These are phyloP conservation scores for Coniophora puteana DNA, from an alignment of 1,284 basidiomycete species.

Conservation along the genomic window DNA sequence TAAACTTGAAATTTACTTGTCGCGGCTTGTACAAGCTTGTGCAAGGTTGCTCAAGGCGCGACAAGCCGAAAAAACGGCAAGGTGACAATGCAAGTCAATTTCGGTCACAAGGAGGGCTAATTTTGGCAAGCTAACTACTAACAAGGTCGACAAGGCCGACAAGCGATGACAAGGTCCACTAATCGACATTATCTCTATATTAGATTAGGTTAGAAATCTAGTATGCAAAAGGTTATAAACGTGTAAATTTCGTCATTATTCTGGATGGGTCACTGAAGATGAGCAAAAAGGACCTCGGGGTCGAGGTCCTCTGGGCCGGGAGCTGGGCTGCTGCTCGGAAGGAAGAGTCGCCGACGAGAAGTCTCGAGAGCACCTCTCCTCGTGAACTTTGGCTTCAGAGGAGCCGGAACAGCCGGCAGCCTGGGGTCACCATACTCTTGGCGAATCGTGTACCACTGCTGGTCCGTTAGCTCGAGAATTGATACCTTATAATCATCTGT, in stretches of 20 bases:
- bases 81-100: background rate
- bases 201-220: background rate
- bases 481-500: background rate
- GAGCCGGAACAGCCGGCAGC: too few species aligned
- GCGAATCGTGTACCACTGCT: background rate
- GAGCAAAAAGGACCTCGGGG: too few species aligned
- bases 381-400: too few species aligned
- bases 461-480: background rate
- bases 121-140: background rate
- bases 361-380: background rate
- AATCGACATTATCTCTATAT: background rate
- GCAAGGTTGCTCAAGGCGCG: background rate
- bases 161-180: background rate
- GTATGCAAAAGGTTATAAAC: slow-evolving; percentile 1
- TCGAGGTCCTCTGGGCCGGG: too few species aligned
- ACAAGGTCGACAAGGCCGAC: background rate
- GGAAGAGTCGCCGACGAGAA: background rate
- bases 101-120: background rate
- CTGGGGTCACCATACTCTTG: background rate
- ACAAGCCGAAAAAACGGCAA: background rate
- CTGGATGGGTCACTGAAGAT: too few species aligned
- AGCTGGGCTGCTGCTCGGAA: too few species aligned
- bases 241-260: too few species aligned
- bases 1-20: slow-evolving; percentile 1
- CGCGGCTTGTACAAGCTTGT: slow-evolving; percentile 2